Base-by-base conservation (phyloP, 2,329 filamentous ascomycete genomes). In the Coleophoma crateriformis region DNA sequence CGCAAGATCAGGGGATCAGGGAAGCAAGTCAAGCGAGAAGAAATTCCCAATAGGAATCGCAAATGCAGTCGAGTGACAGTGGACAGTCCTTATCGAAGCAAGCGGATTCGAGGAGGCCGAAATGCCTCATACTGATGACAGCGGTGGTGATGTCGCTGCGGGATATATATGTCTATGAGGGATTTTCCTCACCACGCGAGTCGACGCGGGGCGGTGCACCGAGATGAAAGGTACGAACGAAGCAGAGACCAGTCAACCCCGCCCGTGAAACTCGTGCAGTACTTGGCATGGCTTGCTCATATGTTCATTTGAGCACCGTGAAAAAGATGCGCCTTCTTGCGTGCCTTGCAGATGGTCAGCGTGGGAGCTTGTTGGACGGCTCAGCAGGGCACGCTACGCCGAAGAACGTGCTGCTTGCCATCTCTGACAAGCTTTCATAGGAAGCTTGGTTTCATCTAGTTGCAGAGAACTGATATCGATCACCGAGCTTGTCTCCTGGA, bases 61-160 rank as follows among this genome's bases (percentile, higher is more conserved):
- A 7, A 12, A 27, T 27, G 27, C 15, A 44, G n/a, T 7, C 13
- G 15, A 44, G 19, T 22, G 46, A 33, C 32, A 45, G 20, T 13
- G 17, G 27, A 27, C 10, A 43, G 19, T 46, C 50, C 50, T 57
- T 58, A 61, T 60, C 58, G 47, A 50, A 46, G 46, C 39, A 35
- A 54, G 46, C 51, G 57, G 58, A 62, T 62, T 62, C 58, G 60
- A 59, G 58, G 54, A 62, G 58, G 60, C 48, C 44, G 47, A 50
- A 50, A 46, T 50, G 34, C 44, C 48, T 20, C 48, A 50, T 32
- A 34, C 2, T 13, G 15, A n/a, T 27, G 39, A 15, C n/a, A 7
- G n/a, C n/a, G 33, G 14, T 46, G 33, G 17, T 27, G 13, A 32
- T 37, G 34, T 37, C 5, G 19, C 15, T 32, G 27, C 10, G 27